These are phyloP conservation scores for Nemania abortiva DNA, from an alignment of 2,329 filamentous ascomycete genomes.

Conservation along the genomic window DNA sequence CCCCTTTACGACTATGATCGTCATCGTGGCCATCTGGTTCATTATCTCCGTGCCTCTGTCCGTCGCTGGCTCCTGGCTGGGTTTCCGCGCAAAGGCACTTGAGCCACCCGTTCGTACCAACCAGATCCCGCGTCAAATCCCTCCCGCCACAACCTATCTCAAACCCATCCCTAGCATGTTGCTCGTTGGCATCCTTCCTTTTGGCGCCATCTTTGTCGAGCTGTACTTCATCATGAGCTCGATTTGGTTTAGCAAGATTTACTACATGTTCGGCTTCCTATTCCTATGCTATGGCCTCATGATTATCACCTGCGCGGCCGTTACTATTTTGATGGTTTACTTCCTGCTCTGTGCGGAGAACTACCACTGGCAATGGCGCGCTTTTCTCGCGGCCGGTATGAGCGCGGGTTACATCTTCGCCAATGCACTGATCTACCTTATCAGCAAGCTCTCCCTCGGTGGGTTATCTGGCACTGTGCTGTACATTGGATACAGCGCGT, in stretches of 20 bases:
- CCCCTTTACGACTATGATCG: constrained; percentile 96
- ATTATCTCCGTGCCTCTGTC: constrained; percentile 94
- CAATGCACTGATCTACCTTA: constrained; percentile 91
- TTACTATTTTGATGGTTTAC: constrained; percentile 94
- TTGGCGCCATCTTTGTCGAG: constrained; percentile 97
- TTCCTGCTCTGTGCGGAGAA: constrained; percentile 96
- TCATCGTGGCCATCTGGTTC: constrained; percentile 95
- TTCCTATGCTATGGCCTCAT: constrained; percentile 98
- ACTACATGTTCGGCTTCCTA: constrained; percentile 99
- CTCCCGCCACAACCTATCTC: constrained; percentile 84
- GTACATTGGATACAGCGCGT: constrained; percentile 90
- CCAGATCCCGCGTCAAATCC: constrained; percentile 97
- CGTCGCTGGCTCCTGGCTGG: constrained; percentile 90
- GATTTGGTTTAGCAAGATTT: constrained; percentile 98
- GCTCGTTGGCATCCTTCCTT: constrained; percentile 90
- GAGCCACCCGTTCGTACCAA: constrained; percentile 91
- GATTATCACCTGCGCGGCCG: constrained; percentile 93
- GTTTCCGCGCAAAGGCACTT: constrained; percentile 80
- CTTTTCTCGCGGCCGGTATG: constrained; percentile 91
- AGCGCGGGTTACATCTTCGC: constrained; percentile 92
- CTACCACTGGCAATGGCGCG: constrained; percentile 99
- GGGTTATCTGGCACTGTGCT: constrained; percentile 88
- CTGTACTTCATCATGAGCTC: constrained; percentile 99
- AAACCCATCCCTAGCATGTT: constrained; percentile 90
- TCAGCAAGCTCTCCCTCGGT: constrained; percentile 86